Evolutionary conservation across 306 rosid genomes (phyloP).

Genomic region (Dryas octopetala): DNA sequence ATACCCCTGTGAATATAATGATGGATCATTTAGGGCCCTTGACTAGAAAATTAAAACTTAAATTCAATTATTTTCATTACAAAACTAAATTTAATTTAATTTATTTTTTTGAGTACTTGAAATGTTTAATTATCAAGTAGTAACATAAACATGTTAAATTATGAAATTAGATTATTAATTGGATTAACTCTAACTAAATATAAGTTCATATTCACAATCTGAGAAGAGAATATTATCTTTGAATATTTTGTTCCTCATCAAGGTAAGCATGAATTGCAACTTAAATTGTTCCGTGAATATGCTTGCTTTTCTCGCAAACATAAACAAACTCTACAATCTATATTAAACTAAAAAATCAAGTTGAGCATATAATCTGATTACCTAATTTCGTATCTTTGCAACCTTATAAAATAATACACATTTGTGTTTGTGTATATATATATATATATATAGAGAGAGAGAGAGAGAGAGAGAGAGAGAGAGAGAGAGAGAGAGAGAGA

Average conservation of each 20-base stretch:
- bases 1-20: constrained; percentile 38
- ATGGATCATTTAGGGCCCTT: constrained; percentile 25
- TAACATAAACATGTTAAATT: no score
- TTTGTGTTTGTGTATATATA: background rate
- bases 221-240: background rate
- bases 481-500: background rate
- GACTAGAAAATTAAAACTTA: constrained; percentile 5
- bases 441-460: no score
- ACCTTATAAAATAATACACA: background rate
- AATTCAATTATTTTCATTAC: no score
- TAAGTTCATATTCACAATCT: background rate
- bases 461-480: background rate
- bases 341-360: background rate
- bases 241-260: background rate
- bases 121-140: no score
- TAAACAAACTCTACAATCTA: background rate
- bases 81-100: no score
- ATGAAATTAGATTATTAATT: background rate
- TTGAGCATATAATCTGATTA: constrained; percentile 9
- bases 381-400: constrained; percentile 28
- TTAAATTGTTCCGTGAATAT: constrained; percentile 16
- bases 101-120: no score
- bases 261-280: background rate
- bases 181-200: background rate
- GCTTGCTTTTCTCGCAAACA: background rate